Conservation (phyloP, 495 filamentous ascomycete species). For the Aspergillus campestris region DNA sequence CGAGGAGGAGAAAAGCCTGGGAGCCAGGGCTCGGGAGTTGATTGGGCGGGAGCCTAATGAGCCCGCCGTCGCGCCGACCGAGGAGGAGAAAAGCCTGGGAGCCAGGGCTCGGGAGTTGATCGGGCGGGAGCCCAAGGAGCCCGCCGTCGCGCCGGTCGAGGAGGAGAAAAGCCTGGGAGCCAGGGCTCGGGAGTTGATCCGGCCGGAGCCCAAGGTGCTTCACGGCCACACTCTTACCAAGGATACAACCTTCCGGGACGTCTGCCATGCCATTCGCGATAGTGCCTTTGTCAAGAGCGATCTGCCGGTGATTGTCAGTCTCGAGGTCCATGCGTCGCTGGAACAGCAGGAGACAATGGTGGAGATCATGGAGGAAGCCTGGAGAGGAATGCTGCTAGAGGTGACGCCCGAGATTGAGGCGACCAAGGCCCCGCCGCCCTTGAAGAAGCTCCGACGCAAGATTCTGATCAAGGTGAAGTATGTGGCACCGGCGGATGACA, state of each 20-base stretch:
- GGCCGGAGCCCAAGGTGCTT: slow-evolving; percentile 65
- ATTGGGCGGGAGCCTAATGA: slow-evolving; percentile 52
- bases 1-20: slow-evolving; percentile 16
- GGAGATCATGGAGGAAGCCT: slow-evolving; percentile 74
- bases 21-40: slow-evolving; percentile 12
- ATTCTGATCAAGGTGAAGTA: slow-evolving; percentile 91
- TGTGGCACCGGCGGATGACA: slow-evolving; percentile 26
- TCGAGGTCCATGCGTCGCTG: slow-evolving; percentile 75
- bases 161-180: slow-evolving; percentile 8
- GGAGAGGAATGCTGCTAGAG: slow-evolving; percentile 61
- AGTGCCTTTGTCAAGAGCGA: slow-evolving; percentile 67
- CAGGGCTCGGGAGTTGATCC: slow-evolving; percentile 15
- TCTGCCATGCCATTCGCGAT: slow-evolving; percentile 71
- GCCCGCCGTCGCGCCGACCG: slow-evolving; percentile 23
- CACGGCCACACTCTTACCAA: slow-evolving; percentile 90
- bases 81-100: slow-evolving; percentile 11
- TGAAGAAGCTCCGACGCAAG: slow-evolving; percentile 58
- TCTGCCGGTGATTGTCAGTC: slow-evolving; percentile 75
- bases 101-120: slow-evolving; percentile 14
- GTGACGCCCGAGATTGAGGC: slow-evolving; percentile 39
- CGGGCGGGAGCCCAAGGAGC: slow-evolving; percentile 50
- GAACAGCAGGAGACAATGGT: slow-evolving; percentile 86
- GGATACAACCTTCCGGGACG: slow-evolving; percentile 73
- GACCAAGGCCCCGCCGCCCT: slow-evolving; percentile 48
- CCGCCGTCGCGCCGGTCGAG: slow-evolving; percentile 24